Percentiles rank a stretch among this genome's conserved stretches.
Evolutionary conservation across 495 filamentous ascomycete species (phyloP).

Genomic region (Daldinia caldariorum): DNA sequence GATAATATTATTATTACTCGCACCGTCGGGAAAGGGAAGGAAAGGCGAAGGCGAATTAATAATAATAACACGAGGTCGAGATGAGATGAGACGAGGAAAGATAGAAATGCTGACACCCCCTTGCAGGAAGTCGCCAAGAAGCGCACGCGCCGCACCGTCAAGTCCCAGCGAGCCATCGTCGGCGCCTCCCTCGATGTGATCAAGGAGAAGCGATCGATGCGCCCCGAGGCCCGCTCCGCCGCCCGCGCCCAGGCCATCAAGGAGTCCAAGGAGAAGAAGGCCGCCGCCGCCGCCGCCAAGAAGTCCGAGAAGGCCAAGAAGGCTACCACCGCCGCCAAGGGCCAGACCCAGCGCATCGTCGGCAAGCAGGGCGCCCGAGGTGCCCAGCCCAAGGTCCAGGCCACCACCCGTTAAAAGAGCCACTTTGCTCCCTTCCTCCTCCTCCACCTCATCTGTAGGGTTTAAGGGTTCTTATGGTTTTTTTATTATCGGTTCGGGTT

Average conservation of each 20-base stretch:
- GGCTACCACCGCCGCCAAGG: slow-evolving; percentile 77
- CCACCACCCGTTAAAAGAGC: slow-evolving; percentile 81
- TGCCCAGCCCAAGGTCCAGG: slow-evolving; percentile 82
- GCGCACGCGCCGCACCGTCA: slow-evolving; percentile 96
- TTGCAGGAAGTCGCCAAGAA: slow-evolving; percentile 98
- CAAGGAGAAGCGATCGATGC: slow-evolving; percentile 94
- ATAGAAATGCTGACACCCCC: slow-evolving; percentile 54
- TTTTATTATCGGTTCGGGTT: not conserved
- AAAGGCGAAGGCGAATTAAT: no score
- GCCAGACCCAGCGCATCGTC: slow-evolving; percentile 78
- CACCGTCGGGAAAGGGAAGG: no score
- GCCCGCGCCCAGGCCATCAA: slow-evolving; percentile 91
- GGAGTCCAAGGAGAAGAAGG: slow-evolving; percentile 97
- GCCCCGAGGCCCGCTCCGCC: slow-evolving; percentile 93
- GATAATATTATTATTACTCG: no score
- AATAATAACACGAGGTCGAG: no score
- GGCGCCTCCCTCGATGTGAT: slow-evolving; percentile 99
- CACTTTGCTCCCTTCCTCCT: no score
- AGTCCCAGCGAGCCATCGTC: slow-evolving; percentile 98
- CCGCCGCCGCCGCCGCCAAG: slow-evolving; percentile 85
- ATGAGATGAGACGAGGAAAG: no score
- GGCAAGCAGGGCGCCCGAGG: slow-evolving; percentile 98
- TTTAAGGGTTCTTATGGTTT: slow-evolving; percentile 8
- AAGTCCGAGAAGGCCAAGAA: slow-evolving; percentile 99
- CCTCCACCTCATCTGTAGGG: not conserved